Evolutionary conservation across 2,329 filamentous ascomycete species (phyloP).

Genomic region (Arthrobotrys musiformis): DNA sequence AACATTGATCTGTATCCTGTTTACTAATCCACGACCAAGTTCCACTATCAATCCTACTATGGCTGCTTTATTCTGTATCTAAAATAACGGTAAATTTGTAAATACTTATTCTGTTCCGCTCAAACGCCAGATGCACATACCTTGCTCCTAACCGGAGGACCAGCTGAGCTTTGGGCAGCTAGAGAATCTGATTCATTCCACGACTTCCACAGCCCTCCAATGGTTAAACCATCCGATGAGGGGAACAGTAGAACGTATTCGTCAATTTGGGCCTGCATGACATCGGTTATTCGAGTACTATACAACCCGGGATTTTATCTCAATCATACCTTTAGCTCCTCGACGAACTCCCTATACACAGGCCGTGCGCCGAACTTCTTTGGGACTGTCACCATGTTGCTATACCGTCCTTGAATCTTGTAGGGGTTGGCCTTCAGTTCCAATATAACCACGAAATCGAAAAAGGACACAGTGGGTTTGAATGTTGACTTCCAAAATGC

Average conservation of each 20-base stretch:
- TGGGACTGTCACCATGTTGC: background rate
- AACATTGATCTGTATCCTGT: background rate
- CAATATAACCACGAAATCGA: constrained; percentile 37
- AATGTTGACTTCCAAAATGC: constrained; percentile 14
- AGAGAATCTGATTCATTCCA: background rate
- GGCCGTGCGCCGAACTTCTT: background rate
- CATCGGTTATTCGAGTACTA: background rate
- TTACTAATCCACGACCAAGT: background rate
- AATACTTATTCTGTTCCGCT: background rate
- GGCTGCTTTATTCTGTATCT: background rate
- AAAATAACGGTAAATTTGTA: background rate
- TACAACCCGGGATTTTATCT: background rate
- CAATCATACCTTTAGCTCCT: constrained; percentile 23
- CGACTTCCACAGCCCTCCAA: constrained; percentile 36
- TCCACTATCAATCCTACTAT: constrained; percentile 1
- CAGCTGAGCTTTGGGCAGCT: background rate
- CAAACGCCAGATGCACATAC: background rate
- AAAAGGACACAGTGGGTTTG: background rate
- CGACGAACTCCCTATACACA: background rate
- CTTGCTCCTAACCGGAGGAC: background rate
- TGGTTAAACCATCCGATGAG: background rate
- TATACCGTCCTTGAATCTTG: background rate
- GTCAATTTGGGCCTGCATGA: constrained; percentile 10
- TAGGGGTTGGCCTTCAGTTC: background rate
- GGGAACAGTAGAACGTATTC: constrained; percentile 21